These are phyloP conservation scores for Salicornia ramosissima DNA, from an alignment of 148 eudicot species.

Conservation along the genomic window DNA sequence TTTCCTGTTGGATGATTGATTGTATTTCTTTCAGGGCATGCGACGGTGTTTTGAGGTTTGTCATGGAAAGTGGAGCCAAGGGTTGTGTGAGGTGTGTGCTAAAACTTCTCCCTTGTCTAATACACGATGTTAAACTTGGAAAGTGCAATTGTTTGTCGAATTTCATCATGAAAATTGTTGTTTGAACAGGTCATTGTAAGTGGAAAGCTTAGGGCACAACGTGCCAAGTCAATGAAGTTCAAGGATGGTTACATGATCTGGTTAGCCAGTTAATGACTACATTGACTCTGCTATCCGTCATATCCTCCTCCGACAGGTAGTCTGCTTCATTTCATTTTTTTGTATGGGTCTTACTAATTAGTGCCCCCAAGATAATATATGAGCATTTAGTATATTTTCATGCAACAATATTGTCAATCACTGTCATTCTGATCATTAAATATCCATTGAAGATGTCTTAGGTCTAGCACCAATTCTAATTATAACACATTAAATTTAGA, in stretches of 20 bases:
- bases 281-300: constrained; percentile 80
- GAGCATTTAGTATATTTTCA: too few relatives aligned
- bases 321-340: background rate
- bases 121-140: constrained; percentile 65
- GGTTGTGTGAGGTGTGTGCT: constrained; percentile 61
- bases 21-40: constrained; percentile 47
- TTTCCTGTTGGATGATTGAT: too few relatives aligned
- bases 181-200: constrained; percentile 68
- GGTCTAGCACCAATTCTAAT: too few relatives aligned
- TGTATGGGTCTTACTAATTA: too few relatives aligned
- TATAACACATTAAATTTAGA: too few relatives aligned
- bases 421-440: too few relatives aligned
- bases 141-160: too few relatives aligned
- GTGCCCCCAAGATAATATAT: too few relatives aligned
- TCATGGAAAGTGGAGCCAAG: constrained; percentile 80
- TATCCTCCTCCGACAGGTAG: constrained; percentile 74
- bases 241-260: constrained; percentile 94
- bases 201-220: constrained; percentile 78
- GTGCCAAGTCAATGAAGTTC: constrained; percentile 85
- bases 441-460: too few relatives aligned
- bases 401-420: too few relatives aligned
- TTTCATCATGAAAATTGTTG: constrained; percentile 54
- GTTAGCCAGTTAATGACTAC: constrained; percentile 80
- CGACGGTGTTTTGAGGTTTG: constrained; percentile 74
- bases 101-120: background rate